phyloP scores from a whole-genome alignment of 306 rosid genomes.

The Benincasa hispida region DNA sequence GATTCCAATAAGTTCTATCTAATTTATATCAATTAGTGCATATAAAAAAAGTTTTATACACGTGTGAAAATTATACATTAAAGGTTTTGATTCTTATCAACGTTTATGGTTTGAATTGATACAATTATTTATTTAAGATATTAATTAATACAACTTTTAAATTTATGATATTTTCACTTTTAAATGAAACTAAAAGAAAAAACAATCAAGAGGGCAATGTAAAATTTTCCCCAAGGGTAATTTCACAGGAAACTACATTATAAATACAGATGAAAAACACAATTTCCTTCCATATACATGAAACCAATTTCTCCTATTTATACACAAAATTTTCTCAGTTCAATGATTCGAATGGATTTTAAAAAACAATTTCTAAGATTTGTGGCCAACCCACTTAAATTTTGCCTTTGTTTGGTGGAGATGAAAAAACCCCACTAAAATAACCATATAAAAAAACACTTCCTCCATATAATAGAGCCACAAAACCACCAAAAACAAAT shows the following conservation, averaged over 20 bases:
- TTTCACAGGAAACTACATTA: neutral
- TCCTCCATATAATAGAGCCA: neutral
- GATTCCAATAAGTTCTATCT: too few relatives aligned
- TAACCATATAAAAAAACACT: neutral
- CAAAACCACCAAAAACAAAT: neutral
- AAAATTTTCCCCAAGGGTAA: neutral
- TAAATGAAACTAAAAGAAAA: too few relatives aligned
- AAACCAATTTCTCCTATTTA: constrained; percentile 27
- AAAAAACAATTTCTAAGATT: constrained; percentile 2
- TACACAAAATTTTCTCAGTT: constrained; percentile 5
- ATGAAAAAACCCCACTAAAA: neutral
- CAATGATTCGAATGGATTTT: constrained; percentile 14
- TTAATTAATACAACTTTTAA: too few relatives aligned
- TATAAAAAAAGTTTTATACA: too few relatives aligned
- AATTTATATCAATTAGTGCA: too few relatives aligned
- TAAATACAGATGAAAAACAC: too few relatives aligned
- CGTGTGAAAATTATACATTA: too few relatives aligned
- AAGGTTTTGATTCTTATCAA: too few relatives aligned
- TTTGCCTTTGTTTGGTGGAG: neutral
- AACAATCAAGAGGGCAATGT: neutral
- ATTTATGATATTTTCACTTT: too few relatives aligned
- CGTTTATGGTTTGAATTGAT: too few relatives aligned
- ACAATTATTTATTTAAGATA: too few relatives aligned
- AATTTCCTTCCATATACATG: neutral
- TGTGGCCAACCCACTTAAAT: neutral